These are phyloP conservation scores for Pseudoturritis turrita DNA, from an alignment of 345 rosid species.

Conservation along the genomic window DNA sequence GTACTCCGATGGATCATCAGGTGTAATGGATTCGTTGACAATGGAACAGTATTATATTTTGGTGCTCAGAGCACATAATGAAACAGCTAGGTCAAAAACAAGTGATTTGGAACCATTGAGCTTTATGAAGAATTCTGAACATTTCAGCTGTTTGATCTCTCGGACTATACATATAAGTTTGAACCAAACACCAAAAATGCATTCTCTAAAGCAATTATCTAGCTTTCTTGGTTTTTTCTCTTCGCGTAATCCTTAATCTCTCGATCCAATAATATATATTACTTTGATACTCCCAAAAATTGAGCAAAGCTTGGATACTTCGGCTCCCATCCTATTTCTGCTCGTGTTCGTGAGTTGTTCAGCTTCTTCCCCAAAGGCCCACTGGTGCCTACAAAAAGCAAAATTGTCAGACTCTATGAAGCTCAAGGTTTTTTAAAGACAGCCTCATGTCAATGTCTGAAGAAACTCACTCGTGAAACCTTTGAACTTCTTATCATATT, in stretches of 20 bases:
- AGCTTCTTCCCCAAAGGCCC: slow-evolving; percentile 86
- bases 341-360: slow-evolving; percentile 70
- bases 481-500: slow-evolving; percentile 59
- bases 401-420: not conserved
- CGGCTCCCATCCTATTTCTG: slow-evolving; percentile 87
- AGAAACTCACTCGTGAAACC: slow-evolving; percentile 65
- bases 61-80: not conserved
- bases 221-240: not conserved
- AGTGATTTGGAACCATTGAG: not conserved
- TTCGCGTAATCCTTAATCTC: not conserved
- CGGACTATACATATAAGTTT: not conserved
- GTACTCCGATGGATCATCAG: not conserved
- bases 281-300: slow-evolving; percentile 55
- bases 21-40: not conserved
- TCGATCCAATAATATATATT: slow-evolving; percentile 1
- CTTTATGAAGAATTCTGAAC: not conserved
- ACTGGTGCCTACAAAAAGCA: slow-evolving; percentile 56
- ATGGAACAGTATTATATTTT: not conserved
- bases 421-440: not conserved
- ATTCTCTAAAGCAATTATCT: not conserved
- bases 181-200: not conserved
- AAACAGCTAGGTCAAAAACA: not conserved
- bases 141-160: not conserved
- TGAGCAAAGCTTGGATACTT: slow-evolving; percentile 76
- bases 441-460: not conserved